Base-by-base conservation (phyloP, 176 grass and related monocot genomes). In the Triticum dicoccoides region DNA sequence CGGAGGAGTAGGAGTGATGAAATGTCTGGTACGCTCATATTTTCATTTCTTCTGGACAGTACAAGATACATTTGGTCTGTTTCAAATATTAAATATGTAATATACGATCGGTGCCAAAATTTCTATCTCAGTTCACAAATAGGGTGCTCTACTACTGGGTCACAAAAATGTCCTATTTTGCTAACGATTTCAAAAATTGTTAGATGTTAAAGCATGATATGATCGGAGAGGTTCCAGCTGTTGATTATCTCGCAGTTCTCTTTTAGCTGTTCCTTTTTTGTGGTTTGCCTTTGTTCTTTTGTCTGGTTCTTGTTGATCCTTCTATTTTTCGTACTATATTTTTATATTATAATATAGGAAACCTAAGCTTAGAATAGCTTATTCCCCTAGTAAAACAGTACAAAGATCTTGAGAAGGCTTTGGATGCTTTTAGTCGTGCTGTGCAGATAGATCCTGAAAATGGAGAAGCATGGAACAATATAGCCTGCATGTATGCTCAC, bases 371-470 rank as follows among this genome's bases (percentile, higher is more conserved):
- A 65, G 62, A 67, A 33, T 67, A 67, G 29, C 25, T 67, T 67
- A 67, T 67, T 34, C 29, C 51, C 29, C 29, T 67, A 34, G 65
- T 33, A 34, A 34, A 67, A 67, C 13, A 8, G 65, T 34, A 32
- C 63, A 65, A 65, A 85, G 96, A 98, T 89, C 77, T 86, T 83
- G 91, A 94, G 61, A 98, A 94, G 92, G 96, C 96, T 73, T 86
- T 98, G 42, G 96, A 98, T 82, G 93, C 93, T 52, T 98, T 96
- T 91, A 94, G 90, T 80, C 91, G 90, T 77, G 84, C 93, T 76
- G 93, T 98, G 49, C 96, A 98, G 89, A 91, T 98, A 83, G 96
- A 98, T 90, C 96, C 96, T 88, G 96, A 98, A 83, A 98, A 96
- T 73, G 96, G 96, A 85, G 96, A 98, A 91, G 96, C 92, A 87